Evolutionary conservation across 352 stramenopile genomes (phyloP), one percentile per base, ranked within the genome.

Genomic region (Ophiocytium majus): DNA sequence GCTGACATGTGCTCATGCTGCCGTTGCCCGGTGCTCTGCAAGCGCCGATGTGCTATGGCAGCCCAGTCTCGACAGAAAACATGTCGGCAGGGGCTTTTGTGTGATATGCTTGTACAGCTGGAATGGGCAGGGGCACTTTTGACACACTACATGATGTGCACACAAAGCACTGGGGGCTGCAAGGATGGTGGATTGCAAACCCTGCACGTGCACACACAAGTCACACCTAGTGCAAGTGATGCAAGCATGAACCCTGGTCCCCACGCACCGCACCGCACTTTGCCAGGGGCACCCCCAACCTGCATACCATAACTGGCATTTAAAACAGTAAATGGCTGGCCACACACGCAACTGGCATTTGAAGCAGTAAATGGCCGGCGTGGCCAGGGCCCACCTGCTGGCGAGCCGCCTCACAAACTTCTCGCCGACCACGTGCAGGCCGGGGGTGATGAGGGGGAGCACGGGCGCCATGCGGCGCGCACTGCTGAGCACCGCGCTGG

Each of bases 391-490:
- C 5, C 64, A 76, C 64, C 50, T 83, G n/a, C 83, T 71, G 28
- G 83, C 83, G 28, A 86, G 75, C 31, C 79, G 32, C 35, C 83
- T 32, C 57, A 86, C 50, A 66, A 86, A 85, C 75, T 86, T 86
- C 32, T 80, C 76, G 57, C 63, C 71, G 33, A 86, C 50, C 0
- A 83, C 33, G 50, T 50, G 32, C 0, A 71, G 50, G 37, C 83
- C 83, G 0, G 83, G 83, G n/a, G 64, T 64, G 10, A 86, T 71
- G n/a, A 84, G 75, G 32, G 76, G 83, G 5, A 85, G 31, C 37
- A 86, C 9, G 10, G 83, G 83, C 0, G 83, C 83, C 17, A 86
- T 28, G 19, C n/a, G 37, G 0, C 80, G 50, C 0, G 83, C 83
- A 1, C 75, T 83, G 75, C 66, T 83, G 32, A 86, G 35, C 32